Evolutionary conservation across 2,329 filamentous ascomycete genomes (phyloP).

Genomic region (Verticillium nonalfalfae): DNA sequence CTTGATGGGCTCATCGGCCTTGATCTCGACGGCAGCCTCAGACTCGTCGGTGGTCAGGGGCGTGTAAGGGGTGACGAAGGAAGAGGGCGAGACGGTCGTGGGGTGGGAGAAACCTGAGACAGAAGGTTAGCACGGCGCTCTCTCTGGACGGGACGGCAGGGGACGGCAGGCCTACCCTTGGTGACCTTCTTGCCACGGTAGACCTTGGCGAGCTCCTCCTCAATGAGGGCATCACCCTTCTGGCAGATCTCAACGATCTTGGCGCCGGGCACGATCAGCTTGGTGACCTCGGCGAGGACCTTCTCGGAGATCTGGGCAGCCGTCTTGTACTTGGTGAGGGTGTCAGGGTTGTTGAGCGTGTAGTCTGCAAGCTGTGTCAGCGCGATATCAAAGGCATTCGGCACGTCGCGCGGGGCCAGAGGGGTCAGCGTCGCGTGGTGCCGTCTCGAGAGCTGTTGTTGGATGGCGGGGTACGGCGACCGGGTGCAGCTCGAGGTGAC

Average conservation of each 20-base stretch:
- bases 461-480: neutral
- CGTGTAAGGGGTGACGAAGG: constrained; percentile 95
- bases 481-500: neutral
- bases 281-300: constrained; percentile 78
- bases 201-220: constrained; percentile 90
- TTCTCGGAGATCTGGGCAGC: constrained; percentile 93
- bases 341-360: constrained; percentile 85
- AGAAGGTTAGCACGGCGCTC: neutral
- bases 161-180: constrained; percentile 62
- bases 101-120: constrained; percentile 77
- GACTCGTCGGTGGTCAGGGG: constrained; percentile 79
- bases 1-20: constrained; percentile 85
- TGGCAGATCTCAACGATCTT: constrained; percentile 94
- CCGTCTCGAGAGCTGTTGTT: neutral
- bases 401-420: neutral
- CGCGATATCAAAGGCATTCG: neutral
- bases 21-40: constrained; percentile 74
- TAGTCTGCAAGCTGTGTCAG: constrained; percentile 54
- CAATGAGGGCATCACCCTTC: constrained; percentile 89
- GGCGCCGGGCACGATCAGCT: constrained; percentile 71
- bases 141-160: constrained; percentile 7
- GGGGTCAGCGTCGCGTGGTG: neutral
- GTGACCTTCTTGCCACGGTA: constrained; percentile 96
- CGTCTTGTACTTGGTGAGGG: constrained; percentile 98
- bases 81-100: constrained; percentile 88